A percentile compares a stretch with the other conserved stretches of the same genome.
These are phyloP conservation scores for Tripidium arundinaceum DNA, from an alignment of 202 grass and related monocot species.

Conservation along the genomic window DNA sequence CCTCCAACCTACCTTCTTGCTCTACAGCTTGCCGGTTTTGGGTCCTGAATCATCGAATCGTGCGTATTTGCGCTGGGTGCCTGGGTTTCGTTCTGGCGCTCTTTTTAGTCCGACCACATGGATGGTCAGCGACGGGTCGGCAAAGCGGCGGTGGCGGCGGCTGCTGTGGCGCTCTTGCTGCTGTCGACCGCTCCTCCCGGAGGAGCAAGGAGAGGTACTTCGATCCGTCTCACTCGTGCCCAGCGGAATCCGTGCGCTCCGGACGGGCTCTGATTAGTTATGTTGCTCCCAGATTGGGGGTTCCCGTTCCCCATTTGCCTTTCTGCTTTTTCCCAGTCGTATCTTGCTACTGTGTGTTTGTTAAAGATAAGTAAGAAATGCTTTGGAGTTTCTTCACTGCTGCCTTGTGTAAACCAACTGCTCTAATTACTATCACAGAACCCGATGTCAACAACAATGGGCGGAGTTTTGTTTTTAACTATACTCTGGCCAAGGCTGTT, in stretches of 20 bases:
- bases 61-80: too few relatives aligned
- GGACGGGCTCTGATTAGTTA: background rate
- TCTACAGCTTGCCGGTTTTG: too few relatives aligned
- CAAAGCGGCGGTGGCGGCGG: background rate
- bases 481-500: constrained; percentile 67
- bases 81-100: too few relatives aligned
- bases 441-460: constrained; percentile 27
- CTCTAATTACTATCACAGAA: constrained; percentile 53
- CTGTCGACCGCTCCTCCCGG: constrained; percentile 19
- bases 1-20: background rate
- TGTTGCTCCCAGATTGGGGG: background rate
- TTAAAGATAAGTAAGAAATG: background rate
- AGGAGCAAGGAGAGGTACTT: constrained; percentile 40
- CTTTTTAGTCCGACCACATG: constrained; percentile 22
- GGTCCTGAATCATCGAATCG: too few relatives aligned
- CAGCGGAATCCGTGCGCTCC: background rate
- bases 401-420: background rate
- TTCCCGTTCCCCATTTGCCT: background rate
- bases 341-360: background rate
- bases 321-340: background rate
- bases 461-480: constrained; percentile 45
- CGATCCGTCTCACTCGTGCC: background rate
- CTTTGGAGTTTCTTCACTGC: too few relatives aligned
- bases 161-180: constrained; percentile 27
- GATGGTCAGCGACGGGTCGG: background rate